Base-by-base conservation (phyloP, 139 green algal genomes). In the Chlorella sp. region DNA sequence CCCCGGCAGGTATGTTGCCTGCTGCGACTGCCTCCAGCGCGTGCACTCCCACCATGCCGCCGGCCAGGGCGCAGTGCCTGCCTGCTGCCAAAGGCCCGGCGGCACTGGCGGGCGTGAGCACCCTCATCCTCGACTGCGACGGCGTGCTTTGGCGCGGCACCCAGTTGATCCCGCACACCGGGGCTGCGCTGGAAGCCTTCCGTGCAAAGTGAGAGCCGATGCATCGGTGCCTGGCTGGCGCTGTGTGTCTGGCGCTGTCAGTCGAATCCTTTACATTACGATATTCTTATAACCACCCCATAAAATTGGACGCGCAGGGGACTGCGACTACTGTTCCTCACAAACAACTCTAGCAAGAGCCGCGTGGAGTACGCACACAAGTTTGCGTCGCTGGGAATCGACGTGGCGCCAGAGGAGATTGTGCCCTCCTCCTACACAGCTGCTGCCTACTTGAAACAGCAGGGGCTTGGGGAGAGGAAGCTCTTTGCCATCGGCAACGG, bases 281-380 rank as follows among this genome's bases (percentile, higher is more conserved):
- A n/a, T n/a, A n/a, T n/a, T n/a, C n/a, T n/a, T n/a, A n/a, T n/a
- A n/a, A n/a, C n/a, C n/a, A n/a, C n/a, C n/a, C n/a, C n/a, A n/a
- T n/a, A n/a, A n/a, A n/a, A n/a, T n/a, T n/a, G n/a, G n/a, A n/a
- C n/a, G n/a, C n/a, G n/a, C n/a, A n/a, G n/a, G n/a, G n/a, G n/a
- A n/a, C n/a, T n/a, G 79, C 84, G 82, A 17, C 68, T 93, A 29
- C 67, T 93, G 31, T 94, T 93, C 71, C 77, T 92, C 0, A 94
- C 88, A 36, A 94, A 94, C 79, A 94, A 94, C 81, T 68, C 71
- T 29, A 78, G 58, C 63, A 83, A 86, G 66, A 85, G 77, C 3
- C 46, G 84, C 15, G 11, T 19, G n/a, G 46, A 76, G 46, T 92
- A 91, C 48, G 69, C 81, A 1, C 31, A 21, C 5, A 90, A 90